Base-by-base conservation (phyloP, 2,329 filamentous ascomycete species). In the Pezicula neosporulosa region DNA sequence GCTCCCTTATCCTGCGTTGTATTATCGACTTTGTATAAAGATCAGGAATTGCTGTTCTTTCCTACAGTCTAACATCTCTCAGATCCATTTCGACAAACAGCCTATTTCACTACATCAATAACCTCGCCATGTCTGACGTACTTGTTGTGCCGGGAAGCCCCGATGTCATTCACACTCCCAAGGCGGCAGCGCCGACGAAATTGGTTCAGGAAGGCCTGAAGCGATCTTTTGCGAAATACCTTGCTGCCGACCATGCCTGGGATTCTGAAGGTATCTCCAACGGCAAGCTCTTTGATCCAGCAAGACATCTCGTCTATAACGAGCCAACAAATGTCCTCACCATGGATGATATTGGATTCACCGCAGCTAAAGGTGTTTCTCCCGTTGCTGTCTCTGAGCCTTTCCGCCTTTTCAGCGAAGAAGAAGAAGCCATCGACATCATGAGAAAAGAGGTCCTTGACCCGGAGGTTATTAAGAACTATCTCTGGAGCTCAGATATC, bases 361-460 rank as follows among this genome's bases (percentile, higher is more conserved):
- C 72, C 2, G 72, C 80, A 35, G 72, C 74, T 50, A 72, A 70
- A 46, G 84, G 83, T 4, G 74, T 87, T 24, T 87, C 85, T 1
- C 76, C 76, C 1, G 72, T 82, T 45, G 85, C 82, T 12, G 82
- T 85, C 47, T 85, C 83, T 0, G 79, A 86, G 52, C 82, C 83
- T 0, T 87, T 87, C 64, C 73, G 73, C 3, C 72, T 87, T 21
- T 87, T 87, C 66, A 80, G 79, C 10, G 62, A 73, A 30, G 81
- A 85, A 44, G 62, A 73, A 30, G 81, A 85, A 44, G 83, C 83
- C 2, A 74, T 87, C 47, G 68, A 77, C 60, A 74, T 77, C 47
- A 86, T 87, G 76, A 75, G 85, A 49, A 68, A 69, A 3, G 84
- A 88, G 63, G 75, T 86, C n/a, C 70, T 86, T 37, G 76, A 75